These are phyloP conservation scores for Lachnellula arida DNA, from an alignment of 2,329 filamentous ascomycete genomes.

Conservation along the genomic window DNA sequence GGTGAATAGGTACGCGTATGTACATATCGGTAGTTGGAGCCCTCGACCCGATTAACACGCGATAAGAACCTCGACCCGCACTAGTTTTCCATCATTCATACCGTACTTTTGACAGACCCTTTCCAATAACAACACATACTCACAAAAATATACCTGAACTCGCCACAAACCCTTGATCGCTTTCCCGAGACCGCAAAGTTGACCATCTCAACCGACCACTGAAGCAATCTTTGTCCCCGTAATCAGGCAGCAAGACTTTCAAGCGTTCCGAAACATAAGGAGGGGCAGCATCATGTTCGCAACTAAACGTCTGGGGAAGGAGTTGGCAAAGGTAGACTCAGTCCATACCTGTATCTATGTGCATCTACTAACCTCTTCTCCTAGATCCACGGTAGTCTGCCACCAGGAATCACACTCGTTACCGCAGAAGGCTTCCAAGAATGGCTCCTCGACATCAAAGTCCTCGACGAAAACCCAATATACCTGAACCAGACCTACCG, in stretches of 20 bases:
- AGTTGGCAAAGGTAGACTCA: conserved; percentile 49
- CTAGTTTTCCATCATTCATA: too few species aligned
- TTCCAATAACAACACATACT: too few species aligned
- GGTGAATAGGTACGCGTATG: too few species aligned
- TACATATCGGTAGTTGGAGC: too few species aligned
- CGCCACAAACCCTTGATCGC: too few species aligned
- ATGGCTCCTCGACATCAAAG: conserved; percentile 88
- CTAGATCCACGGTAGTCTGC: conserved; percentile 34
- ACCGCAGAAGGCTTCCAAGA: conserved; percentile 78
- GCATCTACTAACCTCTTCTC: background rate
- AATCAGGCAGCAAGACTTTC: background rate
- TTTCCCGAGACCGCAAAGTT: too few species aligned
- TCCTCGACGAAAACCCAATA: conserved; percentile 85
- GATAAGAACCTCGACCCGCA: too few species aligned
- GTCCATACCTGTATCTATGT: background rate
- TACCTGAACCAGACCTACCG: conserved; percentile 78
- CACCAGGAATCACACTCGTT: conserved; percentile 72
- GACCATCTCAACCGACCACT: too few species aligned
- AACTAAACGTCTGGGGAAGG: conserved; percentile 54
- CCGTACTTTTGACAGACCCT: too few species aligned
- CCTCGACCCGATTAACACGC: too few species aligned
- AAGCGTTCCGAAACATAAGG: background rate
- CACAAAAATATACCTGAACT: too few species aligned
- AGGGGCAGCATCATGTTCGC: conserved; percentile 40
- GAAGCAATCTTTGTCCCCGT: too few species aligned